phyloP scores from a whole-genome alignment of 352 stramenopile genomes.

The Saprolegnia parasitica region DNA sequence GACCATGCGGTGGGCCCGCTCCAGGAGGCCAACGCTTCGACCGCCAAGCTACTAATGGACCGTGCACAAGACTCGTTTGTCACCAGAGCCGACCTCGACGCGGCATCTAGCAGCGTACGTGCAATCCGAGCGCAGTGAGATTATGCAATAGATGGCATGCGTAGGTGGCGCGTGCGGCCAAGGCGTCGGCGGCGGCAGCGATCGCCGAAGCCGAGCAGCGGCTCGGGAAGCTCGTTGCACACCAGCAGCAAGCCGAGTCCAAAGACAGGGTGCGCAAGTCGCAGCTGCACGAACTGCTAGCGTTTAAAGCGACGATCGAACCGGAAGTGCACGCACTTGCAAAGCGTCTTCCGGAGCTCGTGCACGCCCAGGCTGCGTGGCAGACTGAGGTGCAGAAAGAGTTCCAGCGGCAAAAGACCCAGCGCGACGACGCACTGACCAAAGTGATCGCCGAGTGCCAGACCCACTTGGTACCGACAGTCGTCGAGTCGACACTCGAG shows the following conservation, averaged over 20 bases:
- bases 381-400: not conserved
- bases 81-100: not conserved
- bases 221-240: not conserved
- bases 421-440: not conserved
- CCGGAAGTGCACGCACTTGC: not conserved
- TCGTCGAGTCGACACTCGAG: not conserved
- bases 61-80: constrained; percentile 2
- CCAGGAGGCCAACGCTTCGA: constrained; percentile 20
- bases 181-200: not conserved
- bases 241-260: not conserved
- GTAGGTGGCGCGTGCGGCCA: not conserved
- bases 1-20: constrained; percentile 34
- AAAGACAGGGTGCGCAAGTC: not conserved
- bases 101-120: too few relatives aligned
- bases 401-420: not conserved
- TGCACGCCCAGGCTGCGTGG: not conserved
- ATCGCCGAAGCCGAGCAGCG: not conserved
- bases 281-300: not conserved
- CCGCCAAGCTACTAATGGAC: not conserved
- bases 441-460: not conserved
- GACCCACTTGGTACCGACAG: not conserved
- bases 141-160: not conserved
- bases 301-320: not conserved
- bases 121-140: not conserved
- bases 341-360: not conserved